Evolutionary conservation across 1,284 basidiomycete genomes (phyloP).

Genomic region (Spongispora temasekensis): DNA sequence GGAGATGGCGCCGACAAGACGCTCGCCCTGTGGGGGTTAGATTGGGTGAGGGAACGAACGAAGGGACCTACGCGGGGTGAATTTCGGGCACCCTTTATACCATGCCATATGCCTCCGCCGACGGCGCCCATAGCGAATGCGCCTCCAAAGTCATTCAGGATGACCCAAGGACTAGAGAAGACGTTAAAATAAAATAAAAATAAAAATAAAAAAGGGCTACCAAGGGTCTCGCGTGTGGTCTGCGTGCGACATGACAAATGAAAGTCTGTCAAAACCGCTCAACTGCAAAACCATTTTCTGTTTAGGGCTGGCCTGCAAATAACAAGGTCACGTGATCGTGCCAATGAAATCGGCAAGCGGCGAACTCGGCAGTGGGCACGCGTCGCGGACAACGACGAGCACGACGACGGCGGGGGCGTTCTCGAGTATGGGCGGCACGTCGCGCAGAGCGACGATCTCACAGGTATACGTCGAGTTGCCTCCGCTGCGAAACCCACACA

Average conservation of each 20-base stretch:
- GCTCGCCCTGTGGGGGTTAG: conserved; percentile 70
- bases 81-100: conserved; percentile 97
- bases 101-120: conserved; percentile 98
- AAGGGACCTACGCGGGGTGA: conserved; percentile 73
- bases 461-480: conserved; percentile 64
- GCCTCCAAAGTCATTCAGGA: conserved; percentile 98
- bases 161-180: conserved; percentile 86
- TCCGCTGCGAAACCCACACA: conserved; percentile 34
- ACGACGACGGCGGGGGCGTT: not conserved
- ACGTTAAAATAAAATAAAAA: not conserved
- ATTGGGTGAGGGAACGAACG: not conserved
- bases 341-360: conserved; percentile 20
- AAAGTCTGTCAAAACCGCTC: not conserved
- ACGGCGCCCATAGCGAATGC: conserved; percentile 96
- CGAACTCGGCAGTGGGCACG: conserved; percentile 25
- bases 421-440: conserved; percentile 24
- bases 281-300: conserved; percentile 24
- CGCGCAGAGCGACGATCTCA: conserved; percentile 34
- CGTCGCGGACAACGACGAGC: conserved; percentile 13
- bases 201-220: conserved; percentile 37
- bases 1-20: conserved; percentile 89
- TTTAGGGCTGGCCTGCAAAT: conserved; percentile 28
- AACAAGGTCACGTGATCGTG: conserved; percentile 31
- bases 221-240: conserved; percentile 95
- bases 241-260: conserved; percentile 68